Evolutionary conservation across 169 alveolate species (phyloP).

Genomic region (Theileria sp.): DNA sequence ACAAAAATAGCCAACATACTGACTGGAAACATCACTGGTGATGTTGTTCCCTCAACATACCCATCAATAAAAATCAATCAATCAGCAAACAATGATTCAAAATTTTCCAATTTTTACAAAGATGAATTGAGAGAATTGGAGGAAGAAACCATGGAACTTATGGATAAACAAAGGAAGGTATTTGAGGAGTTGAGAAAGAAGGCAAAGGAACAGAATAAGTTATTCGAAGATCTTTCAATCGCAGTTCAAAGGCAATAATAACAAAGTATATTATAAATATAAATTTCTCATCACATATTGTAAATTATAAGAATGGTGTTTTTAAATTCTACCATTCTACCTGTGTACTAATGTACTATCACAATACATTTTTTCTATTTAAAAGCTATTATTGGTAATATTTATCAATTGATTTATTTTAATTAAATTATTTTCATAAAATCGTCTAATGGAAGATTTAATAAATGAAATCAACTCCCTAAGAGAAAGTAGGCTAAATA

Average conservation of each 20-base stretch:
- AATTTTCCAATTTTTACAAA: slow-evolving; percentile 22
- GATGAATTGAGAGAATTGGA: slow-evolving; percentile 33
- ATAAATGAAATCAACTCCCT: slow-evolving; percentile 40
- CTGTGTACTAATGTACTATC: slow-evolving; percentile 7
- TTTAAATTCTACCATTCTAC: neutral
- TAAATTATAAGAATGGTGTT: neutral
- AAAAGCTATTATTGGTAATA: neutral
- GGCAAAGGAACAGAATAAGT: slow-evolving; percentile 11
- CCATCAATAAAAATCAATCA: slow-evolving; percentile 61
- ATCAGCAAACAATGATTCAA: slow-evolving; percentile 52
- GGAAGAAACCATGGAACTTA: slow-evolving; percentile 32
- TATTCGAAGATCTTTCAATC: slow-evolving; percentile 51
- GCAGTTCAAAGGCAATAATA: slow-evolving; percentile 44
- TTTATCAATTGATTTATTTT: neutral
- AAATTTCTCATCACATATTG: neutral
- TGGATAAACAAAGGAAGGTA: slow-evolving; percentile 35
- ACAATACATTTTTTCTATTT: neutral
- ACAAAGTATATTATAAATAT: neutral
- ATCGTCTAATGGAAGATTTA: slow-evolving; percentile 41
- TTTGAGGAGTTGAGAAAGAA: slow-evolving; percentile 25
- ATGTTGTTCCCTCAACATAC: slow-evolving; percentile 53
- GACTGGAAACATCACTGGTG: slow-evolving; percentile 41
- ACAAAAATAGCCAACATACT: slow-evolving; percentile 2
- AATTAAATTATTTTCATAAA: slow-evolving; percentile 2
- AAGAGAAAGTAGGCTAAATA: slow-evolving; percentile 40